Conservation (phyloP, 768 basidiomycete genomes). For the Boletus rubescentipes region DNA sequence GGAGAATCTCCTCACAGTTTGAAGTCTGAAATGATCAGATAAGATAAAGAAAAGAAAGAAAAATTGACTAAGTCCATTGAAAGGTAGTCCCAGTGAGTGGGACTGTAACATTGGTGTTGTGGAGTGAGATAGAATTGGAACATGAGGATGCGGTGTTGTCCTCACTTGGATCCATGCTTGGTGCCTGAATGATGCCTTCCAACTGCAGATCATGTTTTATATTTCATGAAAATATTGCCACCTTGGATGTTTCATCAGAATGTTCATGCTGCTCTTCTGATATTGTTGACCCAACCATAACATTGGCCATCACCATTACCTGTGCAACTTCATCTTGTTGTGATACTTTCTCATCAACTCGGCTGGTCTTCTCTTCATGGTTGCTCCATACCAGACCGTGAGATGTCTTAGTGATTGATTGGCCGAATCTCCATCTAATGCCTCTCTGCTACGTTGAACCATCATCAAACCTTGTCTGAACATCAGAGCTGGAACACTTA, state of each 20-base stretch:
- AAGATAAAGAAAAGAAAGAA: too few species aligned
- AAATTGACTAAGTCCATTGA: too few species aligned
- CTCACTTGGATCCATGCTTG: neutral
- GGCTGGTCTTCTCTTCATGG: neutral
- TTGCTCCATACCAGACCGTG: neutral
- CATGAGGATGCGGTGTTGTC: neutral
- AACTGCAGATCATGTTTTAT: neutral
- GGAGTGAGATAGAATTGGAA: neutral
- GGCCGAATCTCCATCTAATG: neutral
- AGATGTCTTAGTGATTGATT: neutral
- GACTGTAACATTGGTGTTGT: too few species aligned
- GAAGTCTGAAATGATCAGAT: too few species aligned
- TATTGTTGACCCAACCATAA: neutral
- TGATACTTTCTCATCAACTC: neutral
- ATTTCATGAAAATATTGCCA: neutral
- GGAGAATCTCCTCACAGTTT: too few species aligned
- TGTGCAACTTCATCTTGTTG: neutral
- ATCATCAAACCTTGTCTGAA: neutral
- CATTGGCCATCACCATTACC: neutral
- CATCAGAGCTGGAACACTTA: neutral
- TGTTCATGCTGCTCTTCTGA: neutral
- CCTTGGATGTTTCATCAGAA: neutral
- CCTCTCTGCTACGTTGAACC: neutral
- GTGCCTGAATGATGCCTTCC: neutral
- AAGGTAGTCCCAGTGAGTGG: too few species aligned